Conservation (phyloP, 2,329 filamentous ascomycete genomes). For the Tetracladium maxilliforme region DNA sequence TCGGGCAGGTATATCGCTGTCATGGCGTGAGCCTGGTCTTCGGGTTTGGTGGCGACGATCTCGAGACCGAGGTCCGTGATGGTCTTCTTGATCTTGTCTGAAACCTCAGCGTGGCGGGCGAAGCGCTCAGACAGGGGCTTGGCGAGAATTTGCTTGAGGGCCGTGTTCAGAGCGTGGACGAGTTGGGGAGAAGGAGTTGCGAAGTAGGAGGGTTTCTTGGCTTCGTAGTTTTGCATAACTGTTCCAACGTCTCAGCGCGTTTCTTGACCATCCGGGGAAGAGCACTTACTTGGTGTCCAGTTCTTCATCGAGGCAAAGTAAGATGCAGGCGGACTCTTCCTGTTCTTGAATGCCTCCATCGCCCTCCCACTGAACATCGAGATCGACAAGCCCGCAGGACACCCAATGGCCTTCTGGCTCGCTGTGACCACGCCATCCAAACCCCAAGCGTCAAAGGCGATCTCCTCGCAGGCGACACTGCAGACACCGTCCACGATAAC, state of each 20-base stretch:
- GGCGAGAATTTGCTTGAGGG: conserved; percentile 74
- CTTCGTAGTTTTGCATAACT: conserved; percentile 99
- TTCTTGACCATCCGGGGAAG: background rate
- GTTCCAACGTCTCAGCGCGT: conserved; percentile 1
- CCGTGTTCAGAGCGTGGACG: conserved; percentile 81
- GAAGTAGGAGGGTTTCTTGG: conserved; percentile 94
- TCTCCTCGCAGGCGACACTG: conserved; percentile 91
- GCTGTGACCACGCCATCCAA: conserved; percentile 89
- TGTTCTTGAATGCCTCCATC: conserved; percentile 62
- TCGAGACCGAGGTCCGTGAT: conserved; percentile 70
- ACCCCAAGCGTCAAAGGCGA: conserved; percentile 89
- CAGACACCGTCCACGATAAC: conserved; percentile 93
- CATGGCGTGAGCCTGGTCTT: conserved; percentile 94
- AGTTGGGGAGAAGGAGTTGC: conserved; percentile 92
- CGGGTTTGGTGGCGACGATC: conserved; percentile 71
- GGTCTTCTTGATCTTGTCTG: conserved; percentile 75
- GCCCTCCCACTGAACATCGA: conserved; percentile 85
- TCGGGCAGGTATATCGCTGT: conserved; percentile 94
- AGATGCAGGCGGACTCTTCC: conserved; percentile 68
- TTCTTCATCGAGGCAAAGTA: conserved; percentile 98
- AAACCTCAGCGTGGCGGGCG: conserved; percentile 62
- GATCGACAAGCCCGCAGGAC: conserved; percentile 86
- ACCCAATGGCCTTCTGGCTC: conserved; percentile 92
- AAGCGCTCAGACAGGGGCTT: conserved; percentile 72
- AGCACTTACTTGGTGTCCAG: conserved; percentile 69